Evolutionary conservation across 2,329 filamentous ascomycete species (phyloP).

Genomic region (Colletotrichum abscissum): DNA sequence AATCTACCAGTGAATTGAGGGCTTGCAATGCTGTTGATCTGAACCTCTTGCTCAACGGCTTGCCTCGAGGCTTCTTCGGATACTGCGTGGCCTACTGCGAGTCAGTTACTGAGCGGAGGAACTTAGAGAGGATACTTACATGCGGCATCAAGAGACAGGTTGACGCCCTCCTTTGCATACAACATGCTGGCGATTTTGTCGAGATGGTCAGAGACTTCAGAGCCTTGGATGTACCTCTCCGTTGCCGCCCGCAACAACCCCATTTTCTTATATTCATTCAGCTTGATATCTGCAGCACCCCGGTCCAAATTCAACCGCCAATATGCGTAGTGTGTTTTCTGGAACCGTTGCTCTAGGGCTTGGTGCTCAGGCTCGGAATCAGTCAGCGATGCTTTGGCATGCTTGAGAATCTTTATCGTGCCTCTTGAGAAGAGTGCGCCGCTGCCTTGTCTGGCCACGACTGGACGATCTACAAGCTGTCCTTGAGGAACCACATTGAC

Average conservation of each 20-base stretch:
- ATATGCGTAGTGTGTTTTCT: slow-evolving; percentile 37
- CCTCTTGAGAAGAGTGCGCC: slow-evolving; percentile 9
- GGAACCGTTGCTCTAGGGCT: slow-evolving; percentile 33
- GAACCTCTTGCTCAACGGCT: not conserved
- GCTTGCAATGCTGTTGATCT: slow-evolving; percentile 4
- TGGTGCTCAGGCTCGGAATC: slow-evolving; percentile 40
- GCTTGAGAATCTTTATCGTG: not conserved
- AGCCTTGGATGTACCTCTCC: slow-evolving; percentile 36
- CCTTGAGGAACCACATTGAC: not conserved
- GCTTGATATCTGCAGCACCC: slow-evolving; percentile 38
- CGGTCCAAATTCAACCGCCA: slow-evolving; percentile 44
- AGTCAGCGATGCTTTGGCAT: slow-evolving; percentile 13
- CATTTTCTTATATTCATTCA: slow-evolving; percentile 43
- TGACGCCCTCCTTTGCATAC: slow-evolving; percentile 16
- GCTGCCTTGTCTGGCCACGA: not conserved
- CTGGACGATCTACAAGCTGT: not conserved
- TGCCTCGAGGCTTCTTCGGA: slow-evolving; percentile 21
- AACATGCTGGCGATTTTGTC: slow-evolving; percentile 38
- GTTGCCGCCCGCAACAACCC: slow-evolving; percentile 39
- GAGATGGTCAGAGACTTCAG: slow-evolving; percentile 33
- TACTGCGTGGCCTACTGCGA: not conserved
- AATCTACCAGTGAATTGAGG: slow-evolving; percentile 40
- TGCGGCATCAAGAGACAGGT: slow-evolving; percentile 37
- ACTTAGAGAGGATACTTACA: slow-evolving; percentile 34
- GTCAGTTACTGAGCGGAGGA: not conserved